Conservation (phyloP, 495 filamentous ascomycete genomes). For the Recurvomyces mirabilis region DNA sequence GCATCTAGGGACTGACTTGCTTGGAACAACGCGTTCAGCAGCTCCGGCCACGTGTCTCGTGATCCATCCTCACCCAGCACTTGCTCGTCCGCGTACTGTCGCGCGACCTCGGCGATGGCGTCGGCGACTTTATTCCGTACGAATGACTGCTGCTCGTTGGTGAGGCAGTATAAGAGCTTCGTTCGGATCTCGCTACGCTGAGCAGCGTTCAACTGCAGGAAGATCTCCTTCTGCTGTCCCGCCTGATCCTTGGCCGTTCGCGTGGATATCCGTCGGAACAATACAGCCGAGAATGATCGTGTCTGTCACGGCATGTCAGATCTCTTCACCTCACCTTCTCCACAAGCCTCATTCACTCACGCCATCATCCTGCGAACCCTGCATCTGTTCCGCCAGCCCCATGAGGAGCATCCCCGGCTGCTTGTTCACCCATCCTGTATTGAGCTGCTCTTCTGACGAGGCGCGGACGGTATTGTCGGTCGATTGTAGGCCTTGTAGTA, state of each 20-base stretch:
- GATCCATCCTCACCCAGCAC: conserved; percentile 13
- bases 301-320: conserved; percentile 38
- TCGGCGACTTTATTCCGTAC: conserved; percentile 94
- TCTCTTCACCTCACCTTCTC: background rate
- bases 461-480: conserved; percentile 75
- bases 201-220: conserved; percentile 58
- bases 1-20: conserved; percentile 74
- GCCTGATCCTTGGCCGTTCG: conserved; percentile 67
- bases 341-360: conserved; percentile 49
- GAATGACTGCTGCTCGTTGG: conserved; percentile 52
- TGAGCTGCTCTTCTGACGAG: conserved; percentile 79
- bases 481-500: conserved; percentile 79
- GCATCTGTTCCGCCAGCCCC: conserved; percentile 87
- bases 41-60: conserved; percentile 72
- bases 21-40: conserved; percentile 72
- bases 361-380: conserved; percentile 52
- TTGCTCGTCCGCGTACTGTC: conserved; percentile 76
- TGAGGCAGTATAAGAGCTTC: conserved; percentile 67
- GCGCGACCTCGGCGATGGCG: conserved; percentile 85
- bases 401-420: conserved; percentile 80
- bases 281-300: conserved; percentile 81
- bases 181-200: conserved; percentile 66
- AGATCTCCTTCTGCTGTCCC: conserved; percentile 65
- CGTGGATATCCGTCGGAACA: conserved; percentile 86
- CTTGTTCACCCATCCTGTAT: conserved; percentile 71